These are phyloP conservation scores for Boletus fagicola DNA, from an alignment of 768 basidiomycete species.

Conservation along the genomic window DNA sequence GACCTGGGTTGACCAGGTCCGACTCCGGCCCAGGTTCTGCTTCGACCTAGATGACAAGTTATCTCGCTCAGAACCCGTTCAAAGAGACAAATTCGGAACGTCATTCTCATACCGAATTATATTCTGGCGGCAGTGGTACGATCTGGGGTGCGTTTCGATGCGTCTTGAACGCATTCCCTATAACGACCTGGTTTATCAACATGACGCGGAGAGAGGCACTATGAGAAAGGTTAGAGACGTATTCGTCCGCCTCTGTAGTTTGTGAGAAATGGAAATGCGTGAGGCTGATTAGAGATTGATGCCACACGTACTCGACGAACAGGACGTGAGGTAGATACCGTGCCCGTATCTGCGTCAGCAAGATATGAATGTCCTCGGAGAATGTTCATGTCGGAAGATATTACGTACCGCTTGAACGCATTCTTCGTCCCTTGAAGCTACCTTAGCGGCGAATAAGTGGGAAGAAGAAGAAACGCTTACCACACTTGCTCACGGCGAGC, in stretches of 20 bases:
- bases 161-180: constrained; percentile 11
- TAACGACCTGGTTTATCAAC: constrained; percentile 10
- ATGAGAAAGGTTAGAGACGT: constrained; percentile 15
- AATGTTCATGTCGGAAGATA: background rate
- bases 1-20: constrained; percentile 16
- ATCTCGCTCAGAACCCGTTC: background rate
- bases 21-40: constrained; percentile 14
- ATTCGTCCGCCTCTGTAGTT: constrained; percentile 13
- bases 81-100: too few species aligned
- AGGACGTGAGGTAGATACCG: constrained; percentile 14
- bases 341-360: constrained; percentile 8
- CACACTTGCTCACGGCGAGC: constrained; percentile 13
- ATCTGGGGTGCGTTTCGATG: constrained; percentile 13
- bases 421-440: constrained; percentile 12
- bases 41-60: constrained; percentile 5
- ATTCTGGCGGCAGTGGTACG: constrained; percentile 1
- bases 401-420: constrained; percentile 16
- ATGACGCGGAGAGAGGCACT: constrained; percentile 10
- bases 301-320: constrained; percentile 14
- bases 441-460: background rate
- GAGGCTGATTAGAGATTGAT: background rate
- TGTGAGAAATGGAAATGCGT: constrained; percentile 2
- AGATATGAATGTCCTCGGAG: background rate
- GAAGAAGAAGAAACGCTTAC: background rate
- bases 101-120: constrained; percentile 7